A percentile compares a stretch with the other conserved stretches of the same genome.
phyloP scores from a whole-genome alignment of 2,329 filamentous ascomycete species.

The Trichoderma arundinaceum region DNA sequence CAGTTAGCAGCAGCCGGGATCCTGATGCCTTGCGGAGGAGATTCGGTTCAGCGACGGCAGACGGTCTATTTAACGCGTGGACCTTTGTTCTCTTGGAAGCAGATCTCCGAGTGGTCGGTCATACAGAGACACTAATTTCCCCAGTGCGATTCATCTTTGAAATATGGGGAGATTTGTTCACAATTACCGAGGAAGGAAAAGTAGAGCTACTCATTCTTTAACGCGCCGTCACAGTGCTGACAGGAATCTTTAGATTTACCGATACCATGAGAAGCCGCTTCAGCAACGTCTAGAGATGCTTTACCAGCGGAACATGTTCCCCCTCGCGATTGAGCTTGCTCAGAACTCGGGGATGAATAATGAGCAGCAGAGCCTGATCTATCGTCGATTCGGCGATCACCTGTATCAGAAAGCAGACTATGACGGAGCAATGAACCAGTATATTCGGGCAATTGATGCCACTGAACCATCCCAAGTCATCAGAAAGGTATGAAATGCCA shows the following conservation, averaged over 20 bases:
- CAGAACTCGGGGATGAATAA: constrained; percentile 83
- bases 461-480: constrained; percentile 97
- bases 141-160: constrained; percentile 80
- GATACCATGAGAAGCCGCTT: constrained; percentile 88
- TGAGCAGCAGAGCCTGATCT: constrained; percentile 87
- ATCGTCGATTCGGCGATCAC: constrained; percentile 91
- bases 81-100: constrained; percentile 93
- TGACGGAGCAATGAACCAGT: constrained; percentile 98
- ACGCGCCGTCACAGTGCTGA: not conserved
- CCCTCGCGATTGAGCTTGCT: constrained; percentile 88
- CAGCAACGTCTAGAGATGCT: constrained; percentile 91
- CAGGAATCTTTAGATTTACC: constrained; percentile 66
- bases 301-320: constrained; percentile 91
- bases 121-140: constrained; percentile 83
- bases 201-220: constrained; percentile 51
- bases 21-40: constrained; percentile 69
- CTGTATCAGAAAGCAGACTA: constrained; percentile 95
- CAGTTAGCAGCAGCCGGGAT: constrained; percentile 57
- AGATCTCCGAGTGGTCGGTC: constrained; percentile 85
- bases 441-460: constrained; percentile 92
- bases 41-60: constrained; percentile 72
- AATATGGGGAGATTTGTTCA: constrained; percentile 89
- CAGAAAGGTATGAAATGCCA: constrained; percentile 66
- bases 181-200: constrained; percentile 92
- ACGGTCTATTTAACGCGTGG: constrained; percentile 83